Evolutionary conservation across 495 filamentous ascomycete species (phyloP).

Genomic region (Hypoxylon rickii): DNA sequence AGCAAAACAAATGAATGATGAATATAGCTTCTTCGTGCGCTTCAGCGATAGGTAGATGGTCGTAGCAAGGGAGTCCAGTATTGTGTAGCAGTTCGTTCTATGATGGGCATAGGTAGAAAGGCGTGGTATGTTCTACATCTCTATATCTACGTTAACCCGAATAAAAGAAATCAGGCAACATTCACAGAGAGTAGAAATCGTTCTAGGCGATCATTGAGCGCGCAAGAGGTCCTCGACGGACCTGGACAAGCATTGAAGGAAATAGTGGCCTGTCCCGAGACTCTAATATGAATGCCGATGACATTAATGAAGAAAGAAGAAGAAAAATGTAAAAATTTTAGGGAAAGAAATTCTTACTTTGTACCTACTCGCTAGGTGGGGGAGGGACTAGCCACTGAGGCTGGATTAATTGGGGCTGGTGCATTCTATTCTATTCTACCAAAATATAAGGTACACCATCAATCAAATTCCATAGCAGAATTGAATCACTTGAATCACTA

Average conservation of each 20-base stretch:
- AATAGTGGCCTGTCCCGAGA: conserved; percentile 84
- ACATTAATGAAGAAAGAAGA: conserved; percentile 74
- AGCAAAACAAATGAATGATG: conserved; percentile 20
- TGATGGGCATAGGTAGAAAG: conserved; percentile 6
- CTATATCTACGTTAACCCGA: conserved; percentile 52
- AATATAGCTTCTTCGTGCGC: conserved; percentile 4
- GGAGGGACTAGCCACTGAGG: conserved; percentile 1
- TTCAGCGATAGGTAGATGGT: too few species aligned
- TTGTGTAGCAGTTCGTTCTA: background rate
- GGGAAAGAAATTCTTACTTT: conserved; percentile 23
- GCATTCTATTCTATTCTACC: too few species aligned
- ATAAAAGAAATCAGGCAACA: conserved; percentile 62
- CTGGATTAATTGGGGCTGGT: conserved; percentile 11
- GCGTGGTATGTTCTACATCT: conserved; percentile 49
- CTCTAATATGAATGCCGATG: conserved; percentile 98
- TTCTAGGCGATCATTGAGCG: conserved; percentile 99
- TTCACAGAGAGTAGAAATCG: conserved; percentile 65
- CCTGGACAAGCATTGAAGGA: conserved; percentile 90
- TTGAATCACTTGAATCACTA: too few species aligned
- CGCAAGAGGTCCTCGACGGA: conserved; percentile 80
- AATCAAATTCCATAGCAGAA: too few species aligned
- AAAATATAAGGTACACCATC: too few species aligned
- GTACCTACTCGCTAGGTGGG: conserved; percentile 6
- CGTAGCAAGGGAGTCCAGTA: too few species aligned
- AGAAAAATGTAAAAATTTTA: conserved; percentile 41